Base-by-base conservation (phyloP, 805 yeast species). In the Yamadazyma akitaensis region DNA sequence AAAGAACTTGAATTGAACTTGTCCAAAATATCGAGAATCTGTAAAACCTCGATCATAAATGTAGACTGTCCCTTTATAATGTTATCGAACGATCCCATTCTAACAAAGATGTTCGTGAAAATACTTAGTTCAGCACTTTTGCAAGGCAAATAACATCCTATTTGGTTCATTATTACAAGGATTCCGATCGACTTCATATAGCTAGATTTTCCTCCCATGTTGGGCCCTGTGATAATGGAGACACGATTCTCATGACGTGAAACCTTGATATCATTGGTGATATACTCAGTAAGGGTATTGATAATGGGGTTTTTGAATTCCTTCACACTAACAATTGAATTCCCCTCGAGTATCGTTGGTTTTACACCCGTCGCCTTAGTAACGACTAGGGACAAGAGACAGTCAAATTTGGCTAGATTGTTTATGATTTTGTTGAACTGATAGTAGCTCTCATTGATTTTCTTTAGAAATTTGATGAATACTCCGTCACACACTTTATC, bases 1-100 rank as follows among this genome's bases (percentile, higher is more conserved):
- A 86, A 67, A 1, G 89, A 83, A 21, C 72, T 70, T 2, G 68
- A 56, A 0, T 94, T 75, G 40, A 85, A 78, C 3, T 65, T 54
- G 5, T 68, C 57, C 42, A 86, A 59, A 18, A 86, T 85, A 26
- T 74, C 69, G 32, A 77, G 69, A 55, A 89, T 82, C 54, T 87
- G 91, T 32, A 70, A 65, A 73, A 86, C 74, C 59, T 86, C 95
- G 13, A 83, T 82, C 82, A 83, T 83, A 59, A 91, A 90, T 0
- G 96, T 90, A 0, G 96, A 87, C 55, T 86, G 81, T 2, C 94
- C 92, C 18, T 72, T 71, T 42, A 88, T 55, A 38, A 90, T 70
- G 56, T 88, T 80, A 64, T 90, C 97, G 33, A 79, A 76, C 0
- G 96, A 94, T 0, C 96, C 96, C 82, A 88, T 84, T 40, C 97